Evolutionary conservation across 306 rosid genomes (phyloP).

Genomic region (Rubus idaeus): DNA sequence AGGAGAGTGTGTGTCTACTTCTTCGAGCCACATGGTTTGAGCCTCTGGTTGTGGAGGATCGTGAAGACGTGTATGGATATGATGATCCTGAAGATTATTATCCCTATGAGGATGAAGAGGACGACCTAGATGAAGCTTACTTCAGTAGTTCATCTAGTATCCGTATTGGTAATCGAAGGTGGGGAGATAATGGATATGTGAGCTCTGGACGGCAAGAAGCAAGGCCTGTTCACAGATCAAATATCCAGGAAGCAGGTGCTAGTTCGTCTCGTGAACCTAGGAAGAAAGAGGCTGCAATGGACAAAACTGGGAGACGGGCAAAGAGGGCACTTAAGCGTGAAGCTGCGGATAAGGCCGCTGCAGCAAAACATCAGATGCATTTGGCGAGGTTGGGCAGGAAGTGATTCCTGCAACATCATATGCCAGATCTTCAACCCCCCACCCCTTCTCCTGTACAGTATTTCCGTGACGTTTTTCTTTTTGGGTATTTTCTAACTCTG

Average conservation of each 20-base stretch:
- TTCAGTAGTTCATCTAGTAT: constrained; percentile 52
- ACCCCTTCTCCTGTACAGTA: constrained; percentile 29
- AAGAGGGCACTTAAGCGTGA: constrained; percentile 83
- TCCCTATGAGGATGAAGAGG: constrained; percentile 53
- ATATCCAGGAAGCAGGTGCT: constrained; percentile 46
- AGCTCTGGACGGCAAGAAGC: constrained; percentile 78
- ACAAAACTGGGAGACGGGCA: constrained; percentile 68
- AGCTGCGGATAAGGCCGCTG: constrained; percentile 86
- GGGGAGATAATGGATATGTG: constrained; percentile 87
- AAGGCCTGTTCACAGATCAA: constrained; percentile 49
- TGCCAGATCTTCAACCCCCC: not conserved
- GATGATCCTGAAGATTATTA: constrained; percentile 47
- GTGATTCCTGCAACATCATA: constrained; percentile 17
- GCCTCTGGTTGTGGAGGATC: constrained; percentile 52
- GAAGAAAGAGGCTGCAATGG: constrained; percentile 44
- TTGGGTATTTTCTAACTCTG: not conserved
- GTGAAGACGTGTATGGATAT: constrained; percentile 30
- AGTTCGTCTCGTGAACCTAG: constrained; percentile 60
- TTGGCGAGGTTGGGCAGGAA: constrained; percentile 61
- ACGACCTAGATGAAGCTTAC: constrained; percentile 56
- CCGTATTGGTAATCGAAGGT: constrained; percentile 82
- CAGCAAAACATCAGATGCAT: constrained; percentile 74
- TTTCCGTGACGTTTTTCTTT: not conserved
- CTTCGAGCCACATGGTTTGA: constrained; percentile 84
- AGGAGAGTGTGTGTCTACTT: constrained; percentile 91